phyloP scores from a whole-genome alignment of 192 early-diverging fungal species.

The Coemansia sp. region DNA sequence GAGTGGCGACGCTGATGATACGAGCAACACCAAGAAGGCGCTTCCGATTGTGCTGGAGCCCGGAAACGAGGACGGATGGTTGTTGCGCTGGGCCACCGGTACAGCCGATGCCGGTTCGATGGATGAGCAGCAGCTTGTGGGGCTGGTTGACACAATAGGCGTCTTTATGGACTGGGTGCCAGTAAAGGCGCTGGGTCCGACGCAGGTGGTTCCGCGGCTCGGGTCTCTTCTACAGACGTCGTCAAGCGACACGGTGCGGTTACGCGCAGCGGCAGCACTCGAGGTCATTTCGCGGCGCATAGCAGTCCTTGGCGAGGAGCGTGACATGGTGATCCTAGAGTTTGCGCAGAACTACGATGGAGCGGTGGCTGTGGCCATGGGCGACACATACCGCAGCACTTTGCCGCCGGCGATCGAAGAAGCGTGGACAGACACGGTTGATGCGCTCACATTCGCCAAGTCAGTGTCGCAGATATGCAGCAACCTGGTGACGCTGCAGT shows the following conservation, averaged over 20 bases:
- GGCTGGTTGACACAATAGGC: conserved; percentile 18
- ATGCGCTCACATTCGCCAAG: conserved; percentile 24
- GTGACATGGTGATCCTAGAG: conserved; percentile 31
- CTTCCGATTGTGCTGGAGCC: conserved; percentile 25
- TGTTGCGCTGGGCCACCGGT: conserved; percentile 22
- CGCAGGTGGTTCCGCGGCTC: conserved; percentile 19
- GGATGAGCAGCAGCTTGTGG: conserved; percentile 11
- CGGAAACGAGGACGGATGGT: conserved; percentile 48
- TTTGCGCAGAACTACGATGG: conserved; percentile 24
- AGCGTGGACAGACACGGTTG: conserved; percentile 27
- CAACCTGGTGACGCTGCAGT: conserved; percentile 34
- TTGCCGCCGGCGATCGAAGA: conserved; percentile 3
- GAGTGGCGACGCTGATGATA: conserved; percentile 10
- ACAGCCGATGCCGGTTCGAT: conserved; percentile 9
- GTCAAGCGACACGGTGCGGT: conserved; percentile 20
- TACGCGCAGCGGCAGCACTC: conserved; percentile 17
- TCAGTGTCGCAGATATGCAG: conserved; percentile 11
- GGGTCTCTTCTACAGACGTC: conserved; percentile 15
- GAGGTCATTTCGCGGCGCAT: conserved; percentile 38
- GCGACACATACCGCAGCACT: conserved; percentile 21
- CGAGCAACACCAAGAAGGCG: conserved; percentile 14
- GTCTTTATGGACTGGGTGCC: conserved; percentile 48
- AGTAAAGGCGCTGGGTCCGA: conserved; percentile 25
- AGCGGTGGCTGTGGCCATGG: conserved; percentile 8
- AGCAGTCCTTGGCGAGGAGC: conserved; percentile 21